Evolutionary conservation across 2,329 filamentous ascomycete genomes (phyloP), one percentile per base, ranked within the genome.

Genomic region (Leptosphaerulina australis): DNA sequence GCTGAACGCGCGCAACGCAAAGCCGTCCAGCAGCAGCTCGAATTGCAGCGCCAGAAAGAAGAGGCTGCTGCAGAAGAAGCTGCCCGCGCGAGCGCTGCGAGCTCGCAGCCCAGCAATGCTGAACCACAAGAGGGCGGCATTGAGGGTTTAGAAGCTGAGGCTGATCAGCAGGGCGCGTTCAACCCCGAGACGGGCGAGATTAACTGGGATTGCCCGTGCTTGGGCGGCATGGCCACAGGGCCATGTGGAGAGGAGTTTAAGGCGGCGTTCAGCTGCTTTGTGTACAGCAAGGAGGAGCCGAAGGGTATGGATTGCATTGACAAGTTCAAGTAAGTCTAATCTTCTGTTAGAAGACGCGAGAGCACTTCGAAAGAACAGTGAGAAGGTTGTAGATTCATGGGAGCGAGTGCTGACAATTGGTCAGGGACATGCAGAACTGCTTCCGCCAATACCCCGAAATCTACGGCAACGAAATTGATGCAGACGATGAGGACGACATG

Each of bases 141-240:
- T 25, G 78, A 79, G 59, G 82, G 78, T 14, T 77, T 94, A 11
- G 88, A 96, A 73, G 84, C 90, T 53, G 91, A 97, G 74, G 91
- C 91, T 5, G 83, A 79, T 55, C 86, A 93, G 70, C 86, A 97
- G 75, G 94, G 91, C 47, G 94, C 94, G 1, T 99, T 97, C 79
- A 96, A 99, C 75, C 91, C 92, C 2, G 94, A 97, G 79, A 99
- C 94, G 8, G 94, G 94, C 63, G 94, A 99, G 82, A 99, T 99
- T 77, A 99, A 99, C 81, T 99, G 94, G 94, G 94, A 97, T 73
- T 99, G 94, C 75, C 94, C 94, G 12, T 99, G 94, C 73, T 79
- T 99, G 25, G 94, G 94, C 38, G 94, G 94, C 44, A 99, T 99
- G 94, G 94, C 94, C 6, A 78, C 96, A 69, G 94, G 94, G 0